A percentile compares a stretch with the other conserved stretches of the same genome.
phyloP scores from a whole-genome alignment of 495 filamentous ascomycete species.

The Talaromyces proteolyticus region DNA sequence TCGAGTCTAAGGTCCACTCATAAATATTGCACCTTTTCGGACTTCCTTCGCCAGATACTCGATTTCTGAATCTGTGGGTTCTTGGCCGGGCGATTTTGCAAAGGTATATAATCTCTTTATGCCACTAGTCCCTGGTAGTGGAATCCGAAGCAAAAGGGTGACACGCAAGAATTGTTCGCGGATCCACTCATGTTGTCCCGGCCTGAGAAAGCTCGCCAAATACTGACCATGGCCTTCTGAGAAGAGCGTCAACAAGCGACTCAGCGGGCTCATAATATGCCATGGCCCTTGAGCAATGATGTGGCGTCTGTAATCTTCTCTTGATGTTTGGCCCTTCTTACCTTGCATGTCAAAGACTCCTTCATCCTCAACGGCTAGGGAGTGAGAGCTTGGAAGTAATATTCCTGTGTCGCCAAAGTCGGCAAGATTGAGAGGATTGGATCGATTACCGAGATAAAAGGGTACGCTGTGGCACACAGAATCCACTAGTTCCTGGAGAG shows the following conservation, averaged over 20 bases:
- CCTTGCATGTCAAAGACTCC: neutral
- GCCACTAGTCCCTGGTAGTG: neutral
- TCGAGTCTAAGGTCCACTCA: too few relatives aligned
- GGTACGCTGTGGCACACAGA: constrained; percentile 11
- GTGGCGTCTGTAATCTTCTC: constrained; percentile 4
- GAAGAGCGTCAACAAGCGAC: constrained; percentile 11
- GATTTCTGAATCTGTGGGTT: too few relatives aligned
- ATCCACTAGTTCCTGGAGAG: constrained; percentile 10
- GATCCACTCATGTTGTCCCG: constrained; percentile 10
- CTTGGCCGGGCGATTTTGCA: too few relatives aligned
- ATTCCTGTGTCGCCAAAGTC: constrained; percentile 5
- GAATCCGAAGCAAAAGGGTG: constrained; percentile 1
- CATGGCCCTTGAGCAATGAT: constrained; percentile 11
- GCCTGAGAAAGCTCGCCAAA: constrained; percentile 4
- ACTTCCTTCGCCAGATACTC: too few relatives aligned
- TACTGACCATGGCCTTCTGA: constrained; percentile 7
- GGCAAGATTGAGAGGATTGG: neutral
- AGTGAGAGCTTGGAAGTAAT: constrained; percentile 1
- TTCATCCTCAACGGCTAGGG: neutral
- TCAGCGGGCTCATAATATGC: constrained; percentile 9
- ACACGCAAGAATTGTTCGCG: constrained; percentile 10
- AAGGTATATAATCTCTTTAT: too few relatives aligned
- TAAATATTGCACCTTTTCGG: too few relatives aligned
- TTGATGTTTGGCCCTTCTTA: neutral
- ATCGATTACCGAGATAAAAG: constrained; percentile 9